Evolutionary conservation across 2,329 filamentous ascomycete species (phyloP).

Genomic region (Neofusicoccum umdonicola): DNA sequence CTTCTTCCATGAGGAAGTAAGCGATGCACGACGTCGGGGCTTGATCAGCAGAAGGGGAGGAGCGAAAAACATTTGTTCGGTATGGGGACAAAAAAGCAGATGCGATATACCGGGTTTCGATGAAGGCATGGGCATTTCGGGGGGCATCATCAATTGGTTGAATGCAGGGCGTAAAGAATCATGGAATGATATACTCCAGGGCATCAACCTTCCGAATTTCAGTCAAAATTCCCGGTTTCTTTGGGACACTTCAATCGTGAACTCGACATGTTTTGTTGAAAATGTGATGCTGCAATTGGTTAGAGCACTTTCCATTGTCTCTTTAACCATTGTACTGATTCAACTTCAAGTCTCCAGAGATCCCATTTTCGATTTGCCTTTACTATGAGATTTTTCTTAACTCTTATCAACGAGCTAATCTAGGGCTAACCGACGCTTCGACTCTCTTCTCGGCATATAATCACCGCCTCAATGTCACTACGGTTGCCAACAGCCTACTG

Average conservation of each 20-base stretch:
- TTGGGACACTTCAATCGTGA: background rate
- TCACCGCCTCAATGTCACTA: too few relatives aligned
- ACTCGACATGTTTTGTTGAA: too few relatives aligned
- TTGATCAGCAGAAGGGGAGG: background rate
- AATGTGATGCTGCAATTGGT: too few relatives aligned
- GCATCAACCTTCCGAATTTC: conserved; percentile 19
- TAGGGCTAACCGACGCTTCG: too few relatives aligned
- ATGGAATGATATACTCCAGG: conserved; percentile 17
- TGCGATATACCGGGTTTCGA: conserved; percentile 17
- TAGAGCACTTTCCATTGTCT: too few relatives aligned
- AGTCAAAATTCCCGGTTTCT: conserved; percentile 10
- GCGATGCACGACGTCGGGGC: conserved; percentile 14
- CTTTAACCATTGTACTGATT: too few relatives aligned
- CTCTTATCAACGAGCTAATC: too few relatives aligned
- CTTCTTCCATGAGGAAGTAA: conserved; percentile 89
- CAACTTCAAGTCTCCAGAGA: too few relatives aligned
- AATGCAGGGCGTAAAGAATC: conserved; percentile 16
- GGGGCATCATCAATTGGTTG: conserved; percentile 16
- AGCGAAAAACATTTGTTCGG: conserved; percentile 7
- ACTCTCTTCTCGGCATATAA: too few relatives aligned
- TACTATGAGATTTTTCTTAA: too few relatives aligned
- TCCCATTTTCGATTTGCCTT: too few relatives aligned
- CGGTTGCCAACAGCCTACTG: too few relatives aligned
- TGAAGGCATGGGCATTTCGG: conserved; percentile 19
- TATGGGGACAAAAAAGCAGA: conserved; percentile 17